Evolutionary conservation across 75 land plant species (phyloP), one percentile per base, ranked within the genome.

Genomic region (Picea glauca): DNA sequence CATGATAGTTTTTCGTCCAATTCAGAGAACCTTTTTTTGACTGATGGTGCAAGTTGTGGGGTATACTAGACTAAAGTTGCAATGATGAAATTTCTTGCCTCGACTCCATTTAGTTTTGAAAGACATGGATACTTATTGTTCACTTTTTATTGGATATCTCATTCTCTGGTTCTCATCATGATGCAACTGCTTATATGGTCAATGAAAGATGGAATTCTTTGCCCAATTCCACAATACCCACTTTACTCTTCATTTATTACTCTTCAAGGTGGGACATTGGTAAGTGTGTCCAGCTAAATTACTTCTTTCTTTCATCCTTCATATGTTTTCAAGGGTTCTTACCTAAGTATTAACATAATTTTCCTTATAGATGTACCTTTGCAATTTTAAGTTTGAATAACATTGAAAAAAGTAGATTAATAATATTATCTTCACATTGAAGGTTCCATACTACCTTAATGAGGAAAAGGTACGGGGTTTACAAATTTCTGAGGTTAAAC

Each of bases 171-270:
- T 23, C 99, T 94, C 81, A 93, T 94, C 94, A 94, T 94, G 94
- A 91, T 97, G 99, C 95, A 94, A 78, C 65, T 97, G 74, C 77
- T 94, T 76, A 84, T 94, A 77, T 83, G 91, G 66, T 92, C 97
- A 20, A 88, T 91, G 75, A 83, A 90, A 58, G 99, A 97, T 91
- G 99, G 98, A 38, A 93, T 97, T 77, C 82, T 97, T 80, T 94
- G 98, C 73, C 99, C 99, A 58, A 97, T 97, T 75, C 98, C 98
- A 78, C 99, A 97, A 77, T 94, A 97, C 77, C 99, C 99, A 35
- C 79, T 97, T 23, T 97, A 97, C 86, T 97, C 98, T 72, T 98
- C 98, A 78, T 97, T 98, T 57, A 97, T 97, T 81, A 88, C 89
- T 58, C 95, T 97, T 21, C 96, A 97, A 88, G 98, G 96, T 62